Conservation (phyloP, 345 rosid species). For the Hevea brasiliensis region DNA sequence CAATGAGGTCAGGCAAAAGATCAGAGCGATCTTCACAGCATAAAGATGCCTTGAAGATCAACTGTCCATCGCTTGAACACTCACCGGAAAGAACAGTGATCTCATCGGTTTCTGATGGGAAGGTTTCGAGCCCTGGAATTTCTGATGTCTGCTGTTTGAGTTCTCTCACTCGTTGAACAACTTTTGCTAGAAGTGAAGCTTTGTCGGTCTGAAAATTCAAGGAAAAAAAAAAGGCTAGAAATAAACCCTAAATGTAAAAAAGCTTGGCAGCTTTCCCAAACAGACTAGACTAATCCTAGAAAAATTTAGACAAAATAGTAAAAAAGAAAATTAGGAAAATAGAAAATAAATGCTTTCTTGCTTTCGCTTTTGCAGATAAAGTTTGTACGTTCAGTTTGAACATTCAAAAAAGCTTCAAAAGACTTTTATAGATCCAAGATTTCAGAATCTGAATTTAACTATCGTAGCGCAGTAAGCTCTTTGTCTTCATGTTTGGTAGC, state of each 20-base stretch:
- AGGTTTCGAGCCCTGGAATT: constrained; percentile 61
- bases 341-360: neutral
- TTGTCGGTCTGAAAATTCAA: constrained; percentile 69
- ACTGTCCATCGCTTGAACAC: constrained; percentile 59
- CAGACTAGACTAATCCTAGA: constrained; percentile 15
- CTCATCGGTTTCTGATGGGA: constrained; percentile 90
- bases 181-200: constrained; percentile 92
- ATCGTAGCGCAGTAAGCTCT: neutral
- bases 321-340: neutral
- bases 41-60: constrained; percentile 83
- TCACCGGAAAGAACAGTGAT: constrained; percentile 77
- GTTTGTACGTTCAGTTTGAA: constrained; percentile 27
- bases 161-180: constrained; percentile 85
- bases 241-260: constrained; percentile 28
- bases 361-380: constrained; percentile 21
- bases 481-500: neutral
- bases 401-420: constrained; percentile 22
- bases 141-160: constrained; percentile 79
- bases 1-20: constrained; percentile 75
- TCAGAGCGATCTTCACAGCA: constrained; percentile 94
- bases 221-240: neutral
- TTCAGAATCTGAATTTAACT: constrained; percentile 10
- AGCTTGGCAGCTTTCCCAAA: constrained; percentile 48
- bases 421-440: neutral
- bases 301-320: constrained; percentile 15